Evolutionary conservation across 75 land plant species (phyloP).

Genomic region (Picea sitchensis): DNA sequence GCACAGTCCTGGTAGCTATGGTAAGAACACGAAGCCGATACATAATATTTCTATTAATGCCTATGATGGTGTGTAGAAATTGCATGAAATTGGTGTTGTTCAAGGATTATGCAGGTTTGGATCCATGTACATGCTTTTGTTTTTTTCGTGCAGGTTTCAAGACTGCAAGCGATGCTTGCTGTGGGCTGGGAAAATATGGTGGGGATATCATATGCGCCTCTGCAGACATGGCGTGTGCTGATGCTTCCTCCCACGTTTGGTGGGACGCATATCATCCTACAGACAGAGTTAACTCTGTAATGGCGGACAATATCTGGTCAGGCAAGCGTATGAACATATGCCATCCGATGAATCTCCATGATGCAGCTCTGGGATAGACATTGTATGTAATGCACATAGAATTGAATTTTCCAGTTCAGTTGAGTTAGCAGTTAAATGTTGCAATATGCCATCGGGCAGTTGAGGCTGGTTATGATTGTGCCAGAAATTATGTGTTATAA

Average conservation of each 20-base stretch:
- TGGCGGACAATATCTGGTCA: slow-evolving; percentile 65
- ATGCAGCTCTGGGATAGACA: background rate
- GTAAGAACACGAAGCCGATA: slow-evolving; percentile 12
- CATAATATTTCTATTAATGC: background rate
- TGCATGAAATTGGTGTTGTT: background rate
- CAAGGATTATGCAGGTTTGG: slow-evolving; percentile 7
- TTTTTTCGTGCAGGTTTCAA: slow-evolving; percentile 45
- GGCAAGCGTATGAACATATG: slow-evolving; percentile 36
- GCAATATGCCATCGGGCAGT: too few relatives aligned
- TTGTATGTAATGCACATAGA: too few relatives aligned
- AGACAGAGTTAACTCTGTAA: slow-evolving; percentile 52
- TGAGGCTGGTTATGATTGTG: too few relatives aligned
- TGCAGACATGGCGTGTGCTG: slow-evolving; percentile 53
- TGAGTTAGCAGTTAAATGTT: too few relatives aligned
- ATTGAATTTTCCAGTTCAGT: too few relatives aligned
- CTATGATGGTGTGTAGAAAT: slow-evolving; percentile 7
- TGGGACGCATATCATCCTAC: slow-evolving; percentile 90
- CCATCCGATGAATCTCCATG: slow-evolving; percentile 46
- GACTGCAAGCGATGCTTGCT: slow-evolving; percentile 61
- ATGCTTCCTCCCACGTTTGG: slow-evolving; percentile 68
- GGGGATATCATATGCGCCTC: slow-evolving; percentile 64
- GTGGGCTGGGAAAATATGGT: slow-evolving; percentile 68
- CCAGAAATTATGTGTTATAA: too few relatives aligned
- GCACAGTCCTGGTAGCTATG: slow-evolving; percentile 35
- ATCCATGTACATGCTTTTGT: background rate